These are phyloP conservation scores for Volvox reticuliferus DNA, from an alignment of 139 green algal genomes.

Conservation along the genomic window DNA sequence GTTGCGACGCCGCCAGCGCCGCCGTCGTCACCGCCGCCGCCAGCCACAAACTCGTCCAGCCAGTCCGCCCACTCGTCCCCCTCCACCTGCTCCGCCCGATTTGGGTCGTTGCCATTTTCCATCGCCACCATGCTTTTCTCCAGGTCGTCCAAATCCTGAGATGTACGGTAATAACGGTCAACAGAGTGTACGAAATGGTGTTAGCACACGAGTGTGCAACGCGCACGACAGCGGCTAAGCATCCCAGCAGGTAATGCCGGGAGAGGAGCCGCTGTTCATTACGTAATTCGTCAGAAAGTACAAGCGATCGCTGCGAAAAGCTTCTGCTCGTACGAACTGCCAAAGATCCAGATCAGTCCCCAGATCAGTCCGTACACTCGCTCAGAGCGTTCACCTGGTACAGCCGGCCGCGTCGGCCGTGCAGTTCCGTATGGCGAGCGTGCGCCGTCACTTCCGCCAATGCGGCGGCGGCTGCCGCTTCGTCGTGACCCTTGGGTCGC, in stretches of 20 bases:
- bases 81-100: constrained; percentile 24
- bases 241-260: too few relatives aligned
- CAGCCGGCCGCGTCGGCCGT: constrained; percentile 13
- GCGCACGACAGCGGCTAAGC: too few relatives aligned
- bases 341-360: too few relatives aligned
- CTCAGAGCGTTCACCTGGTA: neutral
- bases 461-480: constrained; percentile 14
- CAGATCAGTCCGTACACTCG: too few relatives aligned
- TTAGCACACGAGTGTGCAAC: neutral
- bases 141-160: constrained; percentile 49
- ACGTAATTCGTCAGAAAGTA: too few relatives aligned
- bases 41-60: constrained; percentile 82
- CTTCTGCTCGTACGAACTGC: too few relatives aligned
- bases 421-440: constrained; percentile 18
- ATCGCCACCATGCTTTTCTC: constrained; percentile 40
- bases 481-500: constrained; percentile 40
- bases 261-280: too few relatives aligned
- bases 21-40: constrained; percentile 42
- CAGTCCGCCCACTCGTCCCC: constrained; percentile 68
- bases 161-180: neutral
- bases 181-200: neutral
- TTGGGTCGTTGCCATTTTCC: constrained; percentile 43
- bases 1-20: neutral
- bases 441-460: constrained; percentile 18
- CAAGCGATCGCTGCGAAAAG: too few relatives aligned